Conservation (phyloP, 352 stramenopile genomes). For the Globisporangium megalacanthum region DNA sequence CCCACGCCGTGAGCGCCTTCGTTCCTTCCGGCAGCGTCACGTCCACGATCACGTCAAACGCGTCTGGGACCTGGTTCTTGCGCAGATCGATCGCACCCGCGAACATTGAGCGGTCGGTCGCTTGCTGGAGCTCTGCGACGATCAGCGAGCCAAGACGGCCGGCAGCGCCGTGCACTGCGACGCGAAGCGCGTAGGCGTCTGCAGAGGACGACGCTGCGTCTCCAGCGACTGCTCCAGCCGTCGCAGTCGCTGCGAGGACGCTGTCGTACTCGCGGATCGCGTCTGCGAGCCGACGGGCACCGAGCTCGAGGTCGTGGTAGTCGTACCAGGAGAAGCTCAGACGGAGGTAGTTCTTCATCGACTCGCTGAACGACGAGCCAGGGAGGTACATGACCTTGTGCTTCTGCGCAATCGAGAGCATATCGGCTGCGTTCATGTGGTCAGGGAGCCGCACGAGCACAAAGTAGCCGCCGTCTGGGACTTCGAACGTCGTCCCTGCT, state of each 20-base stretch:
- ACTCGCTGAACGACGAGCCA: slow-evolving; percentile 74
- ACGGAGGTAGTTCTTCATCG: slow-evolving; percentile 86
- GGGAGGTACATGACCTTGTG: slow-evolving; percentile 87
- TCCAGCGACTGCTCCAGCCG: background rate
- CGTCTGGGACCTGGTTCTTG: slow-evolving; percentile 29
- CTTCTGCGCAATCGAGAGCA: slow-evolving; percentile 74
- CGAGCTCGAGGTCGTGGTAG: slow-evolving; percentile 67
- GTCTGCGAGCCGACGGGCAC: slow-evolving; percentile 60
- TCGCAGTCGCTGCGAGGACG: slow-evolving; percentile 25
- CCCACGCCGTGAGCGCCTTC: slow-evolving; percentile 47
- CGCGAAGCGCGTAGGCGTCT: slow-evolving; percentile 30
- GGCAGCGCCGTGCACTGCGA: slow-evolving; percentile 67
- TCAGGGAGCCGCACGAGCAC: slow-evolving; percentile 79
- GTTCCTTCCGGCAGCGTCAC: slow-evolving; percentile 72
- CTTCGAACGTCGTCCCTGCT: slow-evolving; percentile 60
- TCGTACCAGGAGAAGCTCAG: slow-evolving; percentile 89
- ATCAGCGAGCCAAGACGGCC: slow-evolving; percentile 73
- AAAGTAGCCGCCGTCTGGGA: slow-evolving; percentile 86
- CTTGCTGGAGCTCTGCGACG: slow-evolving; percentile 51
- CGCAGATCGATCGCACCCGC: slow-evolving; percentile 60
- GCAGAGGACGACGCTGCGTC: background rate
- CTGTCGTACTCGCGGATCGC: slow-evolving; percentile 62
- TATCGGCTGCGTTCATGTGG: slow-evolving; percentile 64
- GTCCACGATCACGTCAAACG: slow-evolving; percentile 72
- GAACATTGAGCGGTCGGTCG: slow-evolving; percentile 38